These are phyloP conservation scores for Malassezia sympodialis DNA, from an alignment of 1,284 basidiomycete species.

Conservation along the genomic window DNA sequence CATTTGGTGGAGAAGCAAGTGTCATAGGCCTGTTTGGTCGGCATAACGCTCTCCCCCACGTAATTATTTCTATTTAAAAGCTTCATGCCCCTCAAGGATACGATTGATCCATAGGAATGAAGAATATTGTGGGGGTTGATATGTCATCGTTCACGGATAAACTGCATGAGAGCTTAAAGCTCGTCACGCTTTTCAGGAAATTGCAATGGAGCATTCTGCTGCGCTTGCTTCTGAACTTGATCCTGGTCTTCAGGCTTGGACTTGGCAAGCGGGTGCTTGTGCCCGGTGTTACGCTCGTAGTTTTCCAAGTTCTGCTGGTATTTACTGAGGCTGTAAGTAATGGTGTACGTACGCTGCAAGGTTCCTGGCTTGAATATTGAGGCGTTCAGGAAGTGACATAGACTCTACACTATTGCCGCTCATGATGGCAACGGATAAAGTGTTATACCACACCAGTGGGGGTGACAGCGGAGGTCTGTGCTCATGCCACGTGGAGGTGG, in stretches of 20 bases:
- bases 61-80: background rate
- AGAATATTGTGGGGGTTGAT: background rate
- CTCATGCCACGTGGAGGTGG: slow-evolving; percentile 1
- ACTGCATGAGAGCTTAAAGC: background rate
- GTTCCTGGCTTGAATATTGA: slow-evolving; percentile 7
- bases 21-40: background rate
- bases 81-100: background rate
- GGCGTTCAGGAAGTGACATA: background rate
- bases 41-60: no score
- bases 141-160: background rate
- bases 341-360: slow-evolving; percentile 7
- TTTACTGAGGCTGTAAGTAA: slow-evolving; percentile 3
- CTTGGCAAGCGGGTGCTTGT: slow-evolving; percentile 3
- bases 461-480: background rate
- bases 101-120: no score
- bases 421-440: background rate
- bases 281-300: slow-evolving; percentile 17
- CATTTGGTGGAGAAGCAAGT: background rate
- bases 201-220: background rate
- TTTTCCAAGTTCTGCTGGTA: slow-evolving; percentile 13
- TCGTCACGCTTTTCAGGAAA: slow-evolving; percentile 1
- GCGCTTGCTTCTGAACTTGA: background rate
- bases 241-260: slow-evolving; percentile 56
- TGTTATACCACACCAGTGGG: background rate
- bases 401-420: background rate